Base-by-base conservation (phyloP, 2,329 filamentous ascomycete species). In the Malbranchea zuffiana region DNA sequence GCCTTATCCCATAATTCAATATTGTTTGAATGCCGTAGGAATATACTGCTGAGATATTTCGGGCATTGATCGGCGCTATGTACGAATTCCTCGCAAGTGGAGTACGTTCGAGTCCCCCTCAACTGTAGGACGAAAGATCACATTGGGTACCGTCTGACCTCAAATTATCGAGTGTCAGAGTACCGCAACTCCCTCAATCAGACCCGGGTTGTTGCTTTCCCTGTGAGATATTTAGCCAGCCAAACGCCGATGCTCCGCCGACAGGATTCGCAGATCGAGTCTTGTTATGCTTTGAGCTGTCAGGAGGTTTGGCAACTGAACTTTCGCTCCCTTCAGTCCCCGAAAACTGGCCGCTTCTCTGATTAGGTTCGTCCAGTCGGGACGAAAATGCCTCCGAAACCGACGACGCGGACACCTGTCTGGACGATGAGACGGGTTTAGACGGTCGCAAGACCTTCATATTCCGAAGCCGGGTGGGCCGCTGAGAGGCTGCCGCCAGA, bases 381-480 rank as follows among this genome's bases (percentile, higher is more conserved):
- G n/a, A 13, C 3, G 25, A 13, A 6, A 27, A 29, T 36, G 34
- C 6, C 18, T 37, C 28, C 20, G 18, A 29, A 23, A n/a, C 34
- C 3, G 37, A 20, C 23, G 32, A 26, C 5, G 34, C n/a, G 15
- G 45, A 42, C 5, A 32, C 35, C 15, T 40, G 40, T 7, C 41
- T 41, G 7, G 42, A 42, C 4, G 33, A 59, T 8, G 68, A 67
- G 3, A 62, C 46, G 1, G 62, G 68, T 55, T 85, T 90, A 39
- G 71, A 72, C 1, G 88, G 78, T 52, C 86, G 85, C 35, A 96
- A 67, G 1, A 95, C 80, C 65, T 94, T 96, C 81, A 96, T 96
- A 34, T 77, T 78, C 33, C 70, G 62, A 12, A 65, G 61, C 32
- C 76, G 67, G 53, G 75, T 61, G 46, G 78, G 67, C 48, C 78